Evolutionary conservation across 495 filamentous ascomycete species (phyloP), one percentile per base, ranked within the genome.

Genomic region (Aspergillus affinis): DNA sequence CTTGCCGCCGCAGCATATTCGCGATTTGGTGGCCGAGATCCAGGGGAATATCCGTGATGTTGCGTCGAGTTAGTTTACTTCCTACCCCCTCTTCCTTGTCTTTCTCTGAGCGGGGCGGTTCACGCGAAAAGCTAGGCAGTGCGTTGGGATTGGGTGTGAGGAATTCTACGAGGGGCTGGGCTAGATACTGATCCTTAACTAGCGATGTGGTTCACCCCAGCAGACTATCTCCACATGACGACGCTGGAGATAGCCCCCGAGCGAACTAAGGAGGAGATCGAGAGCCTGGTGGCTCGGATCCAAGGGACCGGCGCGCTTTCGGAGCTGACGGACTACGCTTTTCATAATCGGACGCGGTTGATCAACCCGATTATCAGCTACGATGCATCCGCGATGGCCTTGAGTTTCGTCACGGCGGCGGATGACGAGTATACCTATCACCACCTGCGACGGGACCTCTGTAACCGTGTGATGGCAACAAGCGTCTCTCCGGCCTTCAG

Each of bases 281-380:
- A 81, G 5, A 65, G 66, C 2, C 72, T 95, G 10, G 78, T 88
- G 45, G 61, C 79, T 0, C 65, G 66, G 5, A 78, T 96, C 47
- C 66, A 74, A 9, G 67, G 81, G 6, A 71, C 68, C 6, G 69
- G 84, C 4, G 61, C 70, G 3, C 58, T 81, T n/a, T 55, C 66
- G n/a, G 58, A 72, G 0, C 81, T 96, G 60, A 83, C 85, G 3
- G 79, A 85, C 65, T 85, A 86, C 62, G 85, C 89, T 3, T 80
- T 78, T 58, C 65, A 69, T 6, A 84, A 89, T 67, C 86, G 86
- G 21, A 75, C 90, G 0, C 85, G 89, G 7, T 84, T 97, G 9
- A 82, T 93, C 18, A 92, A 88, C 68, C 94, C 93, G 2, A 77
- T 89, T 69, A 65, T 98, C 21, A 91, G 89, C 54, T 96, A 88